Conservation (phyloP, 73 alveolate species). For the Uronychia setigera region DNA sequence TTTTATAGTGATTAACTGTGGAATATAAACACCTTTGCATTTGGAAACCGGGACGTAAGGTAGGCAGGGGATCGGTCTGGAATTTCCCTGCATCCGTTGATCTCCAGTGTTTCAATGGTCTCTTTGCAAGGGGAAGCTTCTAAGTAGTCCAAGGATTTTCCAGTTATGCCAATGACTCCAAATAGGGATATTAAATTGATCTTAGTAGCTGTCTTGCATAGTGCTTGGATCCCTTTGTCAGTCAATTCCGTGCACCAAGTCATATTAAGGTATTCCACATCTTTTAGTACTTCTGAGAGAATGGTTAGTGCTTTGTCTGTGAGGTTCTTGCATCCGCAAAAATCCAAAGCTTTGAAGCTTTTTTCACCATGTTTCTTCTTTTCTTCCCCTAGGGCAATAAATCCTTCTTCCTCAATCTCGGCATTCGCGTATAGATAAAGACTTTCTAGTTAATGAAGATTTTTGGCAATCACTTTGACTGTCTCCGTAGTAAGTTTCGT, state of each 20-base stretch:
- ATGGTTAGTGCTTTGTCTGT: constrained; percentile 20
- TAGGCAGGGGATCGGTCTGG: neutral
- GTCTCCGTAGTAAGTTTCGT: constrained; percentile 26
- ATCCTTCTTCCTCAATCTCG: constrained; percentile 21
- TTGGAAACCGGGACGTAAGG: constrained; percentile 29
- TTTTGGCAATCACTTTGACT: neutral
- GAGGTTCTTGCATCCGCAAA: constrained; percentile 52
- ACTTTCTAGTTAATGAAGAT: constrained; percentile 5
- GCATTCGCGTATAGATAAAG: constrained; percentile 49
- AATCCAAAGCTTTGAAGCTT: constrained; percentile 19
- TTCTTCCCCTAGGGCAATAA: neutral
- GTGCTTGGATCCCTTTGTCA: constrained; percentile 40
- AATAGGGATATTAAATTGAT: constrained; percentile 23
- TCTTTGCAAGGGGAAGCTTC: neutral
- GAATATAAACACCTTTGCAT: constrained; percentile 21
- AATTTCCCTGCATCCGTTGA: constrained; percentile 54
- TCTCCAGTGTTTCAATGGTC: constrained; percentile 32
- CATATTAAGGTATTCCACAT: constrained; percentile 32
- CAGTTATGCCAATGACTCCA: constrained; percentile 48
- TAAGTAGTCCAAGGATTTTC: constrained; percentile 23
- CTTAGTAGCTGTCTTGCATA: neutral
- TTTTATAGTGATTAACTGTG: no score
- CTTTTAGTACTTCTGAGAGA: neutral
- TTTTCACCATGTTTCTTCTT: neutral
- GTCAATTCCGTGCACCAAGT: constrained; percentile 54